Percentiles rank a stretch among this genome's conserved stretches.
phyloP scores from a whole-genome alignment of 352 stramenopile species.

The Pythium aquatile region DNA sequence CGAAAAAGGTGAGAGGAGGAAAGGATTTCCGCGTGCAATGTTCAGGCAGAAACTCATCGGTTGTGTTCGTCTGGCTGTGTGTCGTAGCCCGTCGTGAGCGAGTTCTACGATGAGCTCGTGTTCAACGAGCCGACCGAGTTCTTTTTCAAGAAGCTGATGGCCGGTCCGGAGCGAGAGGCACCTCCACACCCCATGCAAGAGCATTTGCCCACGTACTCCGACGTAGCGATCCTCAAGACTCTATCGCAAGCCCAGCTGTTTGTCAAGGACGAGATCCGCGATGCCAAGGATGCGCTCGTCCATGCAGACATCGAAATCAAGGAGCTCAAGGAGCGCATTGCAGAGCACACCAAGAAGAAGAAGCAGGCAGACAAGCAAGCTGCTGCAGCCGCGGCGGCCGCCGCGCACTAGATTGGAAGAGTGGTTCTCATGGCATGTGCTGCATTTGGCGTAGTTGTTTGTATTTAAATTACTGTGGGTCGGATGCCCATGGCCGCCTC shows the following conservation, averaged over 20 bases:
- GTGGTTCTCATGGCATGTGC: background rate
- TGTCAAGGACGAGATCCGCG: conserved; percentile 66
- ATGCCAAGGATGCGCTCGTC: conserved; percentile 69
- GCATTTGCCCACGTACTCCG: conserved; percentile 85
- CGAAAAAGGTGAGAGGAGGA: conserved; percentile 71
- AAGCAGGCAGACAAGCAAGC: conserved; percentile 58
- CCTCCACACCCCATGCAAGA: conserved; percentile 75
- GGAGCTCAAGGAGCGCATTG: conserved; percentile 71
- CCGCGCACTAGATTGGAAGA: background rate
- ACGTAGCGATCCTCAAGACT: conserved; percentile 85
- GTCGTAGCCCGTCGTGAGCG: conserved; percentile 88
- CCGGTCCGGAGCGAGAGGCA: conserved; percentile 59
- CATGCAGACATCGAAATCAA: conserved; percentile 69
- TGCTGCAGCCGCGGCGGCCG: conserved; percentile 19
- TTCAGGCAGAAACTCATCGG: background rate
- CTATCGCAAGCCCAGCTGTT: conserved; percentile 84
- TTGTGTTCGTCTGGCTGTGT: conserved; percentile 1
- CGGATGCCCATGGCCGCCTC: conserved; percentile 1
- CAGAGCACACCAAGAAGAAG: conserved; percentile 78
- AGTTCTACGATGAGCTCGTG: conserved; percentile 98
- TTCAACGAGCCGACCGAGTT: conserved; percentile 96
- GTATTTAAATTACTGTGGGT: conserved; percentile 27
- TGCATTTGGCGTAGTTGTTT: conserved; percentile 6
- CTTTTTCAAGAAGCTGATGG: conserved; percentile 94
- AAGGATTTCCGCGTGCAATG: too few species aligned